phyloP scores from a whole-genome alignment of 192 early-diverging fungal genomes.

The Gigaspora rosea region DNA sequence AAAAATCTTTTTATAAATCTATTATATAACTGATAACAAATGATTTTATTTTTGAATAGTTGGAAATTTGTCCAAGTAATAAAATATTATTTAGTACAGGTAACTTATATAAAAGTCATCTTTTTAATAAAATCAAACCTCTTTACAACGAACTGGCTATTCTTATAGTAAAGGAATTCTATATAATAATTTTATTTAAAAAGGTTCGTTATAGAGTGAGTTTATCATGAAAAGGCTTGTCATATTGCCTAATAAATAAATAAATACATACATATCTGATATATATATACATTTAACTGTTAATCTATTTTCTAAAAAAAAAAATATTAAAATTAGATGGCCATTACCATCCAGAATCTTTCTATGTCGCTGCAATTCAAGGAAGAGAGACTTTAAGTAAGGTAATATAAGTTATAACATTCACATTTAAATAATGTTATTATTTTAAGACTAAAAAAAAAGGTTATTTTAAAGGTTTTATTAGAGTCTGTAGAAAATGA shows the following conservation, averaged over 20 bases:
- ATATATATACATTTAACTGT: neutral
- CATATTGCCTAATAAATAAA: neutral
- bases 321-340: constrained; percentile 2
- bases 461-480: constrained; percentile 5
- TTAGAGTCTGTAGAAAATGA: neutral
- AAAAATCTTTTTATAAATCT: neutral
- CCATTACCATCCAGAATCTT: constrained; percentile 16
- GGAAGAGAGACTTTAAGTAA: constrained; percentile 17
- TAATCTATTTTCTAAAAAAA: no score
- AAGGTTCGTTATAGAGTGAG: no score
- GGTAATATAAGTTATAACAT: neutral
- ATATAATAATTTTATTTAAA: no score
- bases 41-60: neutral
- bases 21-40: neutral
- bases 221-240: no score
- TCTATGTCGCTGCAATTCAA: constrained; percentile 23
- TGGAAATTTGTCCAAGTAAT: constrained; percentile 23
- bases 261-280: neutral
- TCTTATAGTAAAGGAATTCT: no score
- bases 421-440: neutral
- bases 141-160: no score
- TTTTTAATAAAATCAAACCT: no score
- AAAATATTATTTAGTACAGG: constrained; percentile 32
- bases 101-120: neutral
- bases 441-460: neutral